phyloP scores from a whole-genome alignment of 140 eudicot genomes.

The Stevia rebaudiana region DNA sequence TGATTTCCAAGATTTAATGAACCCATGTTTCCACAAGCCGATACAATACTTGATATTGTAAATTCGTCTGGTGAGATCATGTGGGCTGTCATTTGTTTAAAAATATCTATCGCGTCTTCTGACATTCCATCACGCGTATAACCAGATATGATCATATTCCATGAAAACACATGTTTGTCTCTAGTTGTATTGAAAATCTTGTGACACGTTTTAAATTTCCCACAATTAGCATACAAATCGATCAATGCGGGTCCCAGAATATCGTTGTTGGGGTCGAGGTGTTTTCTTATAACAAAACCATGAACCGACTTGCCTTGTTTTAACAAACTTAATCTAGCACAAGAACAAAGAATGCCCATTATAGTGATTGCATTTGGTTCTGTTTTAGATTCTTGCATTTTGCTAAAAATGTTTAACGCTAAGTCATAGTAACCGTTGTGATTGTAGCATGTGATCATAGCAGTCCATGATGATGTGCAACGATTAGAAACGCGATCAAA shows the following conservation, averaged over 20 bases:
- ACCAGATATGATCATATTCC: constrained; percentile 75
- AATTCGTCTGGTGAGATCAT: constrained; percentile 52
- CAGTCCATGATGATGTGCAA: constrained; percentile 51
- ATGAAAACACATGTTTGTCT: constrained; percentile 40
- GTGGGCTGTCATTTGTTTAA: constrained; percentile 38
- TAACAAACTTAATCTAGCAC: constrained; percentile 51
- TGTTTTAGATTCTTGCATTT: constrained; percentile 40
- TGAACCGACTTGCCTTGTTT: constrained; percentile 58
- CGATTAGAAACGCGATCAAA: constrained; percentile 26
- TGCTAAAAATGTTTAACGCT: constrained; percentile 35
- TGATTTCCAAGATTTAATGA: constrained; percentile 42
- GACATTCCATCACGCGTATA: constrained; percentile 43
- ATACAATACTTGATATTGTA: constrained; percentile 60
- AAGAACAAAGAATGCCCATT: constrained; percentile 56
- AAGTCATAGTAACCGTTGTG: constrained; percentile 40
- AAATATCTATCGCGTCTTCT: constrained; percentile 46
- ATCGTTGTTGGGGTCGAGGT: constrained; percentile 36
- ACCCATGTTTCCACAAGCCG: constrained; percentile 53
- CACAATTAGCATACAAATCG: constrained; percentile 60
- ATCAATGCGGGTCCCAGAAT: constrained; percentile 45
- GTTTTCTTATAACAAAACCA: constrained; percentile 41
- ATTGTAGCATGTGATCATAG: constrained; percentile 66
- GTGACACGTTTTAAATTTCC: constrained; percentile 34
- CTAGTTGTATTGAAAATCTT: constrained; percentile 31
- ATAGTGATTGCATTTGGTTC: constrained; percentile 62